A percentile compares a stretch with the other conserved stretches of the same genome.
Conservation (phyloP, 2,329 filamentous ascomycete species). For the Akanthomyces lecanii region DNA sequence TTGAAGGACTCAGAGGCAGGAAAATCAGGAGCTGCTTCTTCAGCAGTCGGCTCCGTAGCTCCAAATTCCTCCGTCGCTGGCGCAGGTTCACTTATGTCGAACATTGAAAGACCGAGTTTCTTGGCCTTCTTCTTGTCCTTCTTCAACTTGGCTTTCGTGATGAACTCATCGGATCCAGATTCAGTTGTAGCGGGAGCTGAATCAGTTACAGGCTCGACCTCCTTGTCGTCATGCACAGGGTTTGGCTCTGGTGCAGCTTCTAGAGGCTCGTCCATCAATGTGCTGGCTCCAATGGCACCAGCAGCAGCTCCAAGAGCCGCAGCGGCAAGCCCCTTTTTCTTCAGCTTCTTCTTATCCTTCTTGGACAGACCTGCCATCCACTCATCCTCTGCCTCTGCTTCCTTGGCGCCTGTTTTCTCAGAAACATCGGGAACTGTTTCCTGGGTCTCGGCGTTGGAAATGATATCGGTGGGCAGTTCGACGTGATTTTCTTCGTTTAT, state of each 20-base stretch:
- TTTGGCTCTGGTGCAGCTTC: neutral
- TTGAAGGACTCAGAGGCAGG: neutral
- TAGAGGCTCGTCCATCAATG: neutral
- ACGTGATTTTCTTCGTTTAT: neutral
- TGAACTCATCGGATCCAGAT: neutral
- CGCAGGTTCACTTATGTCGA: slow-evolving; percentile 9
- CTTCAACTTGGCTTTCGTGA: slow-evolving; percentile 26
- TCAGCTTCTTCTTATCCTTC: slow-evolving; percentile 32
- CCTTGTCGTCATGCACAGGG: neutral
- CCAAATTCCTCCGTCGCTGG: neutral
- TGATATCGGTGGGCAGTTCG: neutral
- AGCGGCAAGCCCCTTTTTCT: slow-evolving; percentile 11
- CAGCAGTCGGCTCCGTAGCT: neutral
- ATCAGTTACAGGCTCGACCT: neutral
- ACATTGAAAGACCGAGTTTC: slow-evolving; percentile 24
- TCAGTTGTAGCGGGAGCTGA: neutral
- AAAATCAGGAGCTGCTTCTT: slow-evolving; percentile 5
- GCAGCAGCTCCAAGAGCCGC: slow-evolving; percentile 3
- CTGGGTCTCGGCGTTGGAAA: neutral
- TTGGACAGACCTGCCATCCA: slow-evolving; percentile 14
- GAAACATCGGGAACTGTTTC: neutral
- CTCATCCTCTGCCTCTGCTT: slow-evolving; percentile 7
- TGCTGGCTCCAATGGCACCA: neutral
- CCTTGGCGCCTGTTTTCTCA: neutral
- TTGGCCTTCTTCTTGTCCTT: slow-evolving; percentile 36